Percentiles rank a stretch among this genome's conserved stretches.
These are phyloP conservation scores for Monosporascus sp. DNA, from an alignment of 2,329 filamentous ascomycete genomes.

Conservation along the genomic window DNA sequence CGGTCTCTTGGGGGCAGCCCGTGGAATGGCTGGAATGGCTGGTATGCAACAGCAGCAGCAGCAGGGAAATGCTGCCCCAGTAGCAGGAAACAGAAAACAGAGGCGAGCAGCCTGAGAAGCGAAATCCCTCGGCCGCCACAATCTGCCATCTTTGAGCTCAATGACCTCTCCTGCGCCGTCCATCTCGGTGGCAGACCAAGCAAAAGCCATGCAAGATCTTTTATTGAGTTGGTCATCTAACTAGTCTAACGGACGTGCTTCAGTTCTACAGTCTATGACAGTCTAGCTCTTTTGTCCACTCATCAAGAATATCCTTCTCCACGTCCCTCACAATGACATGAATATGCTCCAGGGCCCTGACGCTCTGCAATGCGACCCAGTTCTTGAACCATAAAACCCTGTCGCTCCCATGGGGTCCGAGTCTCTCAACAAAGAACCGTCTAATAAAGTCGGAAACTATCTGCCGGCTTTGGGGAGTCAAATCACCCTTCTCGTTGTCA, in stretches of 20 bases:
- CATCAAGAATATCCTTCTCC: conserved; percentile 44
- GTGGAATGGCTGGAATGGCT: conserved; percentile 50
- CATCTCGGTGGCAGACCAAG: no score
- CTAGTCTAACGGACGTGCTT: neutral
- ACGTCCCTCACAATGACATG: conserved; percentile 66
- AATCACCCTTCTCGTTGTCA: conserved; percentile 63
- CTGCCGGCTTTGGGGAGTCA: conserved; percentile 62
- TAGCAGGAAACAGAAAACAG: conserved; percentile 49
- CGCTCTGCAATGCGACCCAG: conserved; percentile 82
- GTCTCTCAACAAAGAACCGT: conserved; percentile 58
- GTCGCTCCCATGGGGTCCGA: conserved; percentile 45
- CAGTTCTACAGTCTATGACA: conserved; percentile 26
- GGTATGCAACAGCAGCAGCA: conserved; percentile 37
- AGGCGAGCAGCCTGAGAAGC: conserved; percentile 44
- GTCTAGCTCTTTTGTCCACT: conserved; percentile 47
- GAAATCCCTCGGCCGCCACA: neutral
- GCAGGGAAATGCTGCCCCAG: conserved; percentile 26
- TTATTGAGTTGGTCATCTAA: neutral
- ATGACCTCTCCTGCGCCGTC: no score
- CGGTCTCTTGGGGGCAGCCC: conserved; percentile 49
- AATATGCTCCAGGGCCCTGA: conserved; percentile 83
- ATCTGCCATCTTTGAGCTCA: no score
- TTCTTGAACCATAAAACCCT: conserved; percentile 87
- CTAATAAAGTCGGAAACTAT: conserved; percentile 66
- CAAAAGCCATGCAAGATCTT: neutral